Percentiles rank a stretch among this genome's conserved stretches.
These are phyloP conservation scores for Jamesozyma jinghongensis DNA, from an alignment of 805 yeast genomes.

Conservation along the genomic window DNA sequence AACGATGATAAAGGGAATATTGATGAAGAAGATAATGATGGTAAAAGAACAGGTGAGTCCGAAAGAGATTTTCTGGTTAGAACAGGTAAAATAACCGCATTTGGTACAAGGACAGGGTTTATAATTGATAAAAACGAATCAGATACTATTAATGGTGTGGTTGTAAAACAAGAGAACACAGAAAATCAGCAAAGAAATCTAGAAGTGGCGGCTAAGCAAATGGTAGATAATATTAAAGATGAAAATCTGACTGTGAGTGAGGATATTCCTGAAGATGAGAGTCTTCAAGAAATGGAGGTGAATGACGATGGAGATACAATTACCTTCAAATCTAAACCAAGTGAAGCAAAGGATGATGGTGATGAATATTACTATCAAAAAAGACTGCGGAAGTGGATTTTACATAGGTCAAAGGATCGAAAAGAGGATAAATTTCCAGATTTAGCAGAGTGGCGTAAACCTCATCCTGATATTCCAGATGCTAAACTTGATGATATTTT, in stretches of 20 bases:
- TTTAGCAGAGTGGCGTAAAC: conserved; percentile 55
- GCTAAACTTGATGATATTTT: conserved; percentile 63
- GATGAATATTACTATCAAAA: conserved; percentile 54
- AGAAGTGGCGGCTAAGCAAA: conserved; percentile 16
- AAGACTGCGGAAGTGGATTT: conserved; percentile 54
- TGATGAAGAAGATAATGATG: conserved; percentile 18
- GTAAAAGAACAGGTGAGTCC: conserved; percentile 58
- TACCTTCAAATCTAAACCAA: conserved; percentile 14
- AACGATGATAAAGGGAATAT: conserved; percentile 10
- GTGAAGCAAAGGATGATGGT: conserved; percentile 60
- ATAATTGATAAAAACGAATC: conserved; percentile 8
- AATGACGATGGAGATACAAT: conserved; percentile 74
- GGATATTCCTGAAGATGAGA: conserved; percentile 16
- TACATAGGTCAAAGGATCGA: conserved; percentile 38
- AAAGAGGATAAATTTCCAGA: conserved; percentile 14
- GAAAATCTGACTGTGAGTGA: conserved; percentile 17
- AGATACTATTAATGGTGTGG: not conserved
- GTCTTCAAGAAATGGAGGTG: conserved; percentile 5
- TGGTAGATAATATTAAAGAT: conserved; percentile 14
- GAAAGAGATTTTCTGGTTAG: conserved; percentile 74
- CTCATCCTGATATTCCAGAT: conserved; percentile 72
- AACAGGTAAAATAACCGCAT: conserved; percentile 90
- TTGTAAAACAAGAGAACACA: conserved; percentile 8
- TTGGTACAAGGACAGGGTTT: conserved; percentile 62
- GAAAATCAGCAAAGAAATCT: not conserved